phyloP scores from a whole-genome alignment of 23 red algal genomes.

The Agarophyton chilense region DNA sequence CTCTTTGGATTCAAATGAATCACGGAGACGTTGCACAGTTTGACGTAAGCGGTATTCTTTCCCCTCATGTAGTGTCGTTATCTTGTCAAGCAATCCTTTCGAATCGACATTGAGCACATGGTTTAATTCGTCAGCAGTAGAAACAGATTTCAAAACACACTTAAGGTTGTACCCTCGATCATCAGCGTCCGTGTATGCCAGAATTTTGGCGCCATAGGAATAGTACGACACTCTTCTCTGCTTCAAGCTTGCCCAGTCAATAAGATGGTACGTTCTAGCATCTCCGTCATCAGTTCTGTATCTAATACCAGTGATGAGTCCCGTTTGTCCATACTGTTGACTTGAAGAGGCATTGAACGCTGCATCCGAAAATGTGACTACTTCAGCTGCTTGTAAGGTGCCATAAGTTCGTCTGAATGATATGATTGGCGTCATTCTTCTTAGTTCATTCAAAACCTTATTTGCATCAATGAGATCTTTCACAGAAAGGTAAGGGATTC shows the following conservation, averaged over 20 bases:
- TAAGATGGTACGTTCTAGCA: not conserved
- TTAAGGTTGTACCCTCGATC: not conserved
- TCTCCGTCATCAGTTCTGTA: not conserved
- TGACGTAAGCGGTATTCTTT: conserved; percentile 29
- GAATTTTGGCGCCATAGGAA: conserved; percentile 22
- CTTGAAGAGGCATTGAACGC: conserved; percentile 14
- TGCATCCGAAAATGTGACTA: conserved; percentile 35
- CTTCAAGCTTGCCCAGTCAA: not conserved
- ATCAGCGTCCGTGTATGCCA: conserved; percentile 8
- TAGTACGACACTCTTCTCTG: conserved; percentile 10
- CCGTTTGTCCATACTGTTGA: conserved; percentile 15
- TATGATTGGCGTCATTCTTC: no score
- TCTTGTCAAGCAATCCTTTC: conserved; percentile 14
- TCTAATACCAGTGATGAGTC: conserved; percentile 10
- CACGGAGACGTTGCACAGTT: conserved; percentile 3
- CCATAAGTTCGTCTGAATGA: no score
- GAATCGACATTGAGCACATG: conserved; percentile 27
- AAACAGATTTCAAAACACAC: not conserved
- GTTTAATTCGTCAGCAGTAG: not conserved
- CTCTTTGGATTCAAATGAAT: conserved; percentile 27
- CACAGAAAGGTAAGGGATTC: no score
- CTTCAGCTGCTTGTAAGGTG: not conserved
- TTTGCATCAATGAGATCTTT: no score
- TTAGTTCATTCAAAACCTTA: no score
- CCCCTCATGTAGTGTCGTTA: conserved; percentile 32